Conservation (phyloP, 371 early-diverging fungal species). For the Blakeslea trispora region DNA sequence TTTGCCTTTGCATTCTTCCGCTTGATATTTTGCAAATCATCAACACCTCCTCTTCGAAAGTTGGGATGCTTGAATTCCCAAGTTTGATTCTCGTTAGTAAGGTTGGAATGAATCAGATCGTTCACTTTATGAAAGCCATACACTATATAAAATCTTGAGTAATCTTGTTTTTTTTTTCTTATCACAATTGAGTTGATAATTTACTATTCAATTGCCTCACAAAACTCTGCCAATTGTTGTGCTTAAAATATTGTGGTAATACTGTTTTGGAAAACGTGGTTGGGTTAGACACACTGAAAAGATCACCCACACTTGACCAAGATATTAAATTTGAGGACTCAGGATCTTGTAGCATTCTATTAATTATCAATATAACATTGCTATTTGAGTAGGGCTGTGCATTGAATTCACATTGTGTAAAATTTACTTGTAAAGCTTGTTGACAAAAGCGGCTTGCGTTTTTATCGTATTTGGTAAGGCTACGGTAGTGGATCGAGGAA, state of each 20-base stretch:
- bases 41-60: conserved; percentile 60
- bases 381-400: too few species aligned
- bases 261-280: conserved; percentile 56
- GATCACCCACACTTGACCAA: conserved; percentile 65
- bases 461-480: conserved; percentile 18
- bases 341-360: conserved; percentile 63
- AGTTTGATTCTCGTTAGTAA: conserved; percentile 60
- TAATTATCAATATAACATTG: too few species aligned
- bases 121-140: conserved; percentile 65
- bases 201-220: conserved; percentile 83
- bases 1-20: conserved; percentile 59
- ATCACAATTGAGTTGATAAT: too few species aligned
- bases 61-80: conserved; percentile 75
- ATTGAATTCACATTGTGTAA: not conserved
- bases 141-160: conserved; percentile 32
- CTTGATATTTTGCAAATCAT: conserved; percentile 63
- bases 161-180: conserved; percentile 5
- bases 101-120: conserved; percentile 62
- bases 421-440: conserved; percentile 65
- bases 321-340: conserved; percentile 57
- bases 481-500: not conserved
- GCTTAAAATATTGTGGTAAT: conserved; percentile 82
- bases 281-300: conserved; percentile 66
- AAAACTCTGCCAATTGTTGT: conserved; percentile 86
- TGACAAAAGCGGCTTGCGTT: conserved; percentile 70